phyloP scores from a whole-genome alignment of 768 basidiomycete genomes.

The Baorangia bicolor region DNA sequence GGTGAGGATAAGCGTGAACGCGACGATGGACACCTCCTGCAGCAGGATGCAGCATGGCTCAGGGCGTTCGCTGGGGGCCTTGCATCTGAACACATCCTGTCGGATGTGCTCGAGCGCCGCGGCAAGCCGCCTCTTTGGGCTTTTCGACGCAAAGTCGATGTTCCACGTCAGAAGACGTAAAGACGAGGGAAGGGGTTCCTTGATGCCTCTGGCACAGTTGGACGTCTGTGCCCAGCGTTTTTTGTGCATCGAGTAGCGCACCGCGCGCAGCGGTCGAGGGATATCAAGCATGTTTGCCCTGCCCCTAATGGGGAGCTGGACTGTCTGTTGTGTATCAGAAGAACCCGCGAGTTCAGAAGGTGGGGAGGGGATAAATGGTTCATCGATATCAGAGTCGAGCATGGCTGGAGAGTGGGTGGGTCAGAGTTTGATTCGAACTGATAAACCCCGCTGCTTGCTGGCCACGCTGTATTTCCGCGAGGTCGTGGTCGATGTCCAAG shows the following conservation, averaged over 20 bases:
- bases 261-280: constrained; percentile 31
- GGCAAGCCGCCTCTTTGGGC: constrained; percentile 43
- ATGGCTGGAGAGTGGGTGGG: constrained; percentile 16
- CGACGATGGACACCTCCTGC: constrained; percentile 57
- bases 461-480: constrained; percentile 13
- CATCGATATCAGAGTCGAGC: constrained; percentile 30
- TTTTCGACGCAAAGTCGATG: constrained; percentile 47
- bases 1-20: constrained; percentile 48
- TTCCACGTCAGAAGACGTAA: constrained; percentile 74
- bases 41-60: constrained; percentile 63
- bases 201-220: constrained; percentile 35
- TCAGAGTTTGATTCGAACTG: constrained; percentile 9
- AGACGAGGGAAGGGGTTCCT: constrained; percentile 39
- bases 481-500: constrained; percentile 6
- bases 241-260: constrained; percentile 34
- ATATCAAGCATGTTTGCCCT: constrained; percentile 23
- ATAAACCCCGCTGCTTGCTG: constrained; percentile 1
- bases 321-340: constrained; percentile 28
- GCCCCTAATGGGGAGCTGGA: constrained; percentile 14
- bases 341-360: constrained; percentile 27
- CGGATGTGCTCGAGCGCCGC: constrained; percentile 56
- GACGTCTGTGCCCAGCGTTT: constrained; percentile 34
- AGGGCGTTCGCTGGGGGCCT: constrained; percentile 42
- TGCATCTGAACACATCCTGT: constrained; percentile 48
- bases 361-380: constrained; percentile 30